Conservation (phyloP, 345 rosid genomes). For the Syzygium oleosum region DNA sequence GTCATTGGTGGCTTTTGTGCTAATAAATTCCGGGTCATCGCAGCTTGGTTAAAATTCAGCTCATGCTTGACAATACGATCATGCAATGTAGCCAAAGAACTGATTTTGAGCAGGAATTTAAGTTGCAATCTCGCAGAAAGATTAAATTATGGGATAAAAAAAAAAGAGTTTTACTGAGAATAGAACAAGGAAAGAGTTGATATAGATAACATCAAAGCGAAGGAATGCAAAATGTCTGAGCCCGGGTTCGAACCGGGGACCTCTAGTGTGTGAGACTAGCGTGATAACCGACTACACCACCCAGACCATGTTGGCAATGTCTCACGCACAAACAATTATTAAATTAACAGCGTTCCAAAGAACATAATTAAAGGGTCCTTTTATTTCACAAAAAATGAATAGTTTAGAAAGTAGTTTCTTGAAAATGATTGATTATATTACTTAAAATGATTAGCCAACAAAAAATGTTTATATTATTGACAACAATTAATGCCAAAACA, state of each 20-base stretch:
- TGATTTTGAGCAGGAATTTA: neutral
- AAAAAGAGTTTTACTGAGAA: neutral
- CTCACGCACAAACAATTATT: neutral
- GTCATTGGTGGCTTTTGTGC: neutral
- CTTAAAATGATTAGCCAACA: too few relatives aligned
- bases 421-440: too few relatives aligned
- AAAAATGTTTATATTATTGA: too few relatives aligned
- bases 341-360: too few relatives aligned
- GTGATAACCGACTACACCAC: constrained; percentile 81
- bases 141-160: neutral
- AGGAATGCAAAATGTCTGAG: constrained; percentile 12
- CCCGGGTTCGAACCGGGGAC: constrained; percentile 72
- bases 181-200: neutral
- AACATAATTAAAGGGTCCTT: too few relatives aligned
- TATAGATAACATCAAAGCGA: neutral
- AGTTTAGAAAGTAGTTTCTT: too few relatives aligned
- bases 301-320: constrained; percentile 4
- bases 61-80: neutral
- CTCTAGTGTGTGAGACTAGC: constrained; percentile 73
- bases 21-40: neutral
- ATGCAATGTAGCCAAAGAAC: neutral
- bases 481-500: too few relatives aligned
- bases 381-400: too few relatives aligned
- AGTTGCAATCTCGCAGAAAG: neutral
- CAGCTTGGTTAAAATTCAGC: neutral